phyloP scores from a whole-genome alignment of 148 eudicot species.

The Silene conica region DNA sequence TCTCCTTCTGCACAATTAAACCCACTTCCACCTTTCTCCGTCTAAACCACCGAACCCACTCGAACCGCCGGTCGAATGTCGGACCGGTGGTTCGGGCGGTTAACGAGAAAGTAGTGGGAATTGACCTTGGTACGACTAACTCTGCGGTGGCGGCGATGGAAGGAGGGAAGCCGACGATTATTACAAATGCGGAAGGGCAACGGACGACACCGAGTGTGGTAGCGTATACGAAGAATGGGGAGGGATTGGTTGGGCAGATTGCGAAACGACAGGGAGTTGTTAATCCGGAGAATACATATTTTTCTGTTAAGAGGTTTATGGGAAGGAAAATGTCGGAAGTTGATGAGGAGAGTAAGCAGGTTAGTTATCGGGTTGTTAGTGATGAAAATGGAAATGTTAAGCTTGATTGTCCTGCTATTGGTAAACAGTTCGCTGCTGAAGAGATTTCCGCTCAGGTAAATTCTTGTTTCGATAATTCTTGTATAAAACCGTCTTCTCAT shows the following conservation, averaged over 20 bases:
- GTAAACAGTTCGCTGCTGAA: constrained; percentile 85
- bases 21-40: constrained; percentile 21
- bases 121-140: constrained; percentile 90
- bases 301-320: constrained; percentile 86
- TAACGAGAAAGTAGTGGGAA: constrained; percentile 86
- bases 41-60: constrained; percentile 24
- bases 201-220: constrained; percentile 94
- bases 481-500: too few species aligned
- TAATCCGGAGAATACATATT: constrained; percentile 81
- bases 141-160: constrained; percentile 98
- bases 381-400: constrained; percentile 95
- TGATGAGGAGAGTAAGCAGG: constrained; percentile 97
- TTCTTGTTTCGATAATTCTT: too few species aligned
- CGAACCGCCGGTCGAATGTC: neutral
- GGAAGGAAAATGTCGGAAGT: constrained; percentile 94
- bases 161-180: constrained; percentile 89
- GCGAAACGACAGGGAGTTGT: constrained; percentile 96
- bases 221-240: constrained; percentile 83
- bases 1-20: constrained; percentile 9
- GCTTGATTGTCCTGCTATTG: constrained; percentile 95
- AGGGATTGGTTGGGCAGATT: constrained; percentile 77
- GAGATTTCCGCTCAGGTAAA: constrained; percentile 87
- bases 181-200: constrained; percentile 86
- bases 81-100: constrained; percentile 32
- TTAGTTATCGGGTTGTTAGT: constrained; percentile 67